Base-by-base conservation (phyloP, 1,284 basidiomycete species). In the Apiotrichum domesticum region DNA sequence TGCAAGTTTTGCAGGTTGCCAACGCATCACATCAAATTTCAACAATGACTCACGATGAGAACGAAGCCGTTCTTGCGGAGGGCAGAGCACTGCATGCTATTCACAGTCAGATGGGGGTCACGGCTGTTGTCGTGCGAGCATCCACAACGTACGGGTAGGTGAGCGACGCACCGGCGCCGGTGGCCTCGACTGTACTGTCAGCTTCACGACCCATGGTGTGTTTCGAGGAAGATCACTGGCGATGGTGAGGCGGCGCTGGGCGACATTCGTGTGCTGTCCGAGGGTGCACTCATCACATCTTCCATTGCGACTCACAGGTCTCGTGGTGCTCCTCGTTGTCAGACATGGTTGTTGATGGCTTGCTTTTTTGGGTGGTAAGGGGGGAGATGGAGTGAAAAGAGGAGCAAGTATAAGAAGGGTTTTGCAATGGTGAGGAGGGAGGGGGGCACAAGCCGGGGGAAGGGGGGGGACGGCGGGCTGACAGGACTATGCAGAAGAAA, bases 51-150 rank as follows among this genome's bases (percentile, higher is more conserved):
- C 48, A 57, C 57, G 82, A 98, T 98, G 76, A 95, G 88, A 77
- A 98, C 95, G 82, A 95, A 91, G 54, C 95, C 94, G 82, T 80
- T 81, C 81, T 85, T 84, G 71, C 83, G 88, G 68, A 98, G 88
- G 71, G 93, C 92, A 78, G 95, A 98, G 82, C 96, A 98, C 83
- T 97, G 92, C 87, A 88, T 21, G 46, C 40, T 42, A 15, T 35
- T 45, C 10, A 14, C 35, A 11, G 45, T 46, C n/a, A 46, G 45
- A 35, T 32, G 45, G 13, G 32, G 32, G 21, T 13, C 33, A 33
- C 13, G 9, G 11, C 15, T 34, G 29, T 10, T 21, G 21, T 21
- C 21, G 21, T n/a, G 45, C 45, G 13, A 14, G 6, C 10, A 14
- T 10, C n/a, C 41, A 42, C 10, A 15, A 45, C 47, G 37, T 51